Base-by-base conservation (phyloP, 306 rosid genomes). In the Corylus americana region DNA sequence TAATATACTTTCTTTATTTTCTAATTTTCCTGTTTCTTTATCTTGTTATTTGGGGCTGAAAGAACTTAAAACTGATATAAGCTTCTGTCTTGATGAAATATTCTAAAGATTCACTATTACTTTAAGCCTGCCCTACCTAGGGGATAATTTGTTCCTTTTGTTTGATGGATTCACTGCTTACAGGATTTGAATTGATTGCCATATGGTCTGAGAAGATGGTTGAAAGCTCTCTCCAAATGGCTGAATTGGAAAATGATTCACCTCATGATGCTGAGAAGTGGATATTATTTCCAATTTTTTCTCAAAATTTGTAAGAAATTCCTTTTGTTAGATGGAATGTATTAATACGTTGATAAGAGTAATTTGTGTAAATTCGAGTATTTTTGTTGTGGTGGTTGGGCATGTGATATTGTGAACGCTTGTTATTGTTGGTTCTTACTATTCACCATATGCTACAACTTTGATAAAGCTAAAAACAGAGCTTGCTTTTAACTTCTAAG, bases 191-290 rank as follows among this genome's bases (percentile, higher is more conserved):
- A 80, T 82, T 93, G 86, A 85, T 88, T 74, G 82, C 94, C 79
- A 80, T 84, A 75, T 93, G 94, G 98, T 85, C 96, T 71, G 98
- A 93, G 86, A 91, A 90, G 84, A 86, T 87, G 88, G 83, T 91
- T 69, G 96, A 91, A 81, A 93, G 78, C 90, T 92, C 98, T 76
- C 76, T 91, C 87, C 96, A 90, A 84, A 95, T 95, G 98, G 98
- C 98, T 72, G 98, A 91, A 86, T 70, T 95, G 88, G 98, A 95
- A 93, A 95, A 95, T 81, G 85, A 81, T 80, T 90, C 98, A 16
- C 98, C 98, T 73, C 88, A 90, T 77, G 98, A 95, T 47, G 95
- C 98, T 77, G 90, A 90, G 85, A 95, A 91, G 84, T 95, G 98
- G 98, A 83, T 87, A 62, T 74, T 93, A 74, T 83, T 88, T 80